Percentiles rank a stretch among this genome's conserved stretches.
phyloP scores from a whole-genome alignment of 805 yeast genomes.

The Nakazawaea molendinolei region DNA sequence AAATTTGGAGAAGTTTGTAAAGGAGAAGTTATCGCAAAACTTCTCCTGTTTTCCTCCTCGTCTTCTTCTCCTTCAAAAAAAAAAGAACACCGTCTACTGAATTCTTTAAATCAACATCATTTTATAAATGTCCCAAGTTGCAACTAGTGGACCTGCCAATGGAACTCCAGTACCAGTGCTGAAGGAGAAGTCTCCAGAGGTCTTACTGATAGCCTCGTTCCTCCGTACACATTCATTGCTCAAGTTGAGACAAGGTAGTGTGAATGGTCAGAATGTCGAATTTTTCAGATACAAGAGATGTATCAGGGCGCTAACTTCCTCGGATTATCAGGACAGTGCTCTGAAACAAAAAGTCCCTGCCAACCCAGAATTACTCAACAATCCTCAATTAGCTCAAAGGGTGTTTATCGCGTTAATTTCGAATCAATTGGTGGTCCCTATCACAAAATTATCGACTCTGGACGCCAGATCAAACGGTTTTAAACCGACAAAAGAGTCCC shows the following conservation, averaged over 20 bases:
- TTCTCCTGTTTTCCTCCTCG: too few relatives aligned
- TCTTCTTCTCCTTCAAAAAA: too few relatives aligned
- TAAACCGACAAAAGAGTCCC: constrained; percentile 55
- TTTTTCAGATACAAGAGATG: constrained; percentile 87
- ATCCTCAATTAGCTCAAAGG: constrained; percentile 51
- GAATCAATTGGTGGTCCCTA: constrained; percentile 69
- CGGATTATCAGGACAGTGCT: constrained; percentile 55
- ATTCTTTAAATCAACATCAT: too few relatives aligned
- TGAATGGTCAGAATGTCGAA: constrained; percentile 64
- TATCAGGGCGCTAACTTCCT: constrained; percentile 66
- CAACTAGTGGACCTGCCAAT: too few relatives aligned
- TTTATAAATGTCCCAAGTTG: too few relatives aligned
- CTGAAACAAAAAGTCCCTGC: constrained; percentile 29
- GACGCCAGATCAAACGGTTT: constrained; percentile 58
- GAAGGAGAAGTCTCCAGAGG: constrained; percentile 38
- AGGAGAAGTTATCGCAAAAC: too few relatives aligned
- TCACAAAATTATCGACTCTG: constrained; percentile 61
- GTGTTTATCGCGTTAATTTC: constrained; percentile 64
- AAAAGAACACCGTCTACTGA: too few relatives aligned
- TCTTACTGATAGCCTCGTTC: constrained; percentile 64
- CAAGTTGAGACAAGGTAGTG: constrained; percentile 78
- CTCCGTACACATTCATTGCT: constrained; percentile 59
- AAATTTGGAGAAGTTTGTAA: too few relatives aligned
- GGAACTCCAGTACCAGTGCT: constrained; percentile 7
- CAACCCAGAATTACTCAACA: constrained; percentile 31